Evolutionary conservation across 1,284 basidiomycete species (phyloP).

Genomic region (Leccinum huronense): DNA sequence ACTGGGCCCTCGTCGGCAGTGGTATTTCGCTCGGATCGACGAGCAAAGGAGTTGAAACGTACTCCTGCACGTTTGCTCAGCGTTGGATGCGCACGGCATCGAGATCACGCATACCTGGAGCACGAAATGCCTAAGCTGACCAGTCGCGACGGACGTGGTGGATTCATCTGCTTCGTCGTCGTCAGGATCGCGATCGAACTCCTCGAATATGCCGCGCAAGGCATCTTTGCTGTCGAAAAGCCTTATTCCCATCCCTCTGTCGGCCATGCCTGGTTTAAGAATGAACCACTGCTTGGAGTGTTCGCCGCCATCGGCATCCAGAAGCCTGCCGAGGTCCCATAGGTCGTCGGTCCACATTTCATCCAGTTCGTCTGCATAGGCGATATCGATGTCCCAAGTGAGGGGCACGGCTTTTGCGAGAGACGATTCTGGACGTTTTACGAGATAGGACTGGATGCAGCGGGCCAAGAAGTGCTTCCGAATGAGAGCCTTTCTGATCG

Average conservation of each 20-base stretch:
- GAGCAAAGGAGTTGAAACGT: constrained; percentile 74
- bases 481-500: constrained; percentile 90
- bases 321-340: constrained; percentile 75
- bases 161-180: constrained; percentile 34
- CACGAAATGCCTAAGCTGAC: constrained; percentile 94
- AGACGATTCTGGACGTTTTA: constrained; percentile 63
- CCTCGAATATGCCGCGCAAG: constrained; percentile 77
- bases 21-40: constrained; percentile 62
- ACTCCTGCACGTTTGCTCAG: constrained; percentile 60
- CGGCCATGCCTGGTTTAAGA: constrained; percentile 96
- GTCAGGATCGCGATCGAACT: constrained; percentile 70
- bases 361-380: constrained; percentile 93
- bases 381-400: constrained; percentile 88
- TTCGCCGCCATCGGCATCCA: constrained; percentile 42
- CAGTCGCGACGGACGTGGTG: constrained; percentile 68
- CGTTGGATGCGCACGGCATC: constrained; percentile 4
- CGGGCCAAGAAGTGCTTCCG: constrained; percentile 92
- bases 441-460: constrained; percentile 71
- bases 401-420: constrained; percentile 62
- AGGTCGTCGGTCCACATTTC: constrained; percentile 93
- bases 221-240: constrained; percentile 81
- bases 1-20: constrained; percentile 23
- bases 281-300: constrained; percentile 76
- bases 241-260: constrained; percentile 93
- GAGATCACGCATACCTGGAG: constrained; percentile 67